Evolutionary conservation across 2,329 filamentous ascomycete species (phyloP).

Genomic region (Aspergillus floridensis): DNA sequence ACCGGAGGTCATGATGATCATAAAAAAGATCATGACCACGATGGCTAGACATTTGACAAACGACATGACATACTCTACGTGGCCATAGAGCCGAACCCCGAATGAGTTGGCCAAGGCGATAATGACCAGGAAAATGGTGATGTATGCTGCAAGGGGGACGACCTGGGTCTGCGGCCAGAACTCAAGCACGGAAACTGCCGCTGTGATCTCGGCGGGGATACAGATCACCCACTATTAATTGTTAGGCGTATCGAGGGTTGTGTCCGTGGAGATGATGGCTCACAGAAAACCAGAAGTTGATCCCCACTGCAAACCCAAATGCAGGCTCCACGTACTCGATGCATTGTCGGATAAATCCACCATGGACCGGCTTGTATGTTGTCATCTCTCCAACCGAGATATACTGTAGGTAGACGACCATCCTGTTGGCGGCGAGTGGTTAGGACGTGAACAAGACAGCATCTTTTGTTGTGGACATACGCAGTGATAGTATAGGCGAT

Average conservation of each 20-base stretch:
- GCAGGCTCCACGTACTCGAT: constrained; percentile 29
- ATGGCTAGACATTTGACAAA: constrained; percentile 33
- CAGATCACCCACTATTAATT: constrained; percentile 1
- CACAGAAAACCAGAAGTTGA: constrained; percentile 36
- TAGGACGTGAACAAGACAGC: neutral
- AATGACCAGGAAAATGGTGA: constrained; percentile 31
- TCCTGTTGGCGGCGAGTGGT: constrained; percentile 15
- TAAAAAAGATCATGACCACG: constrained; percentile 33
- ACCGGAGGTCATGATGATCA: constrained; percentile 38
- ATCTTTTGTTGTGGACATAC: constrained; percentile 11
- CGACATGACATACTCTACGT: constrained; percentile 23
- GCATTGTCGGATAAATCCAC: constrained; percentile 34
- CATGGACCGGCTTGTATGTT: constrained; percentile 32
- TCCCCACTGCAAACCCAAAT: constrained; percentile 34
- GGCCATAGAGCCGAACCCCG: constrained; percentile 29
- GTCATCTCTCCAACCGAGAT: constrained; percentile 34
- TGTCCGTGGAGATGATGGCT: constrained; percentile 18
- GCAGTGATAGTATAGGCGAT: constrained; percentile 35
- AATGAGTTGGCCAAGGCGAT: constrained; percentile 30
- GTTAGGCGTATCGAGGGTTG: neutral
- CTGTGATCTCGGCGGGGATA: constrained; percentile 34
- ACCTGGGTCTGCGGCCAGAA: constrained; percentile 30
- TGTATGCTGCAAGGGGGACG: constrained; percentile 32
- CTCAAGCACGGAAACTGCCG: constrained; percentile 31
- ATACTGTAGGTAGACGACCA: constrained; percentile 34